Base-by-base conservation (phyloP, 179 eudicot genomes). In the Heliamphora pulchella region DNA sequence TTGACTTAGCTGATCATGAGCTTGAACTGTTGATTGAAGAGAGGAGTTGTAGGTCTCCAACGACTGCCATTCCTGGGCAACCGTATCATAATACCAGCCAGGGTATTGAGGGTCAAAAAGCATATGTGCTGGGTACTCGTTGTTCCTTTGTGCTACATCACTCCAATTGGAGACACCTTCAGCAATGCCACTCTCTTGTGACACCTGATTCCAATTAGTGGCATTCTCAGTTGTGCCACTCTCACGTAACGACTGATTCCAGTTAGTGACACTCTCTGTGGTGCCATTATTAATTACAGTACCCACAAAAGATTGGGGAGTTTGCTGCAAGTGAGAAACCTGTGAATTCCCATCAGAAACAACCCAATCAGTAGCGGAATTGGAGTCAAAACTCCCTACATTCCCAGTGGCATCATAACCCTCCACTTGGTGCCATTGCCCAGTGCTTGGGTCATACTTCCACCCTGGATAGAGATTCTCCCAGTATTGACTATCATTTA, bases 381-480 rank as follows among this genome's bases (percentile, higher is more conserved):
- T 78, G 14, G 80, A 20, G 75, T 75, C 81, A 68, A 71, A 53
- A 76, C 63, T 79, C 59, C 81, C 91, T 54, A 76, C 67, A 85
- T 82, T 86, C 4, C 74, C 64, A 18, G 81, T 62, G 65, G 86
- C 87, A 84, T 83, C 86, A 85, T 80, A 82, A 76, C 85, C 87
- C 83, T 92, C 91, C 70, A 90, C 80, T 83, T 91, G 94, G 88
- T 91, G 90, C 99, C 99, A 96, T 79, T 92, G 96, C 67, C 93
- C 98, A 74, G 97, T 85, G 78, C 77, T 83, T 5, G 89, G 74
- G 82, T 96, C 98, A 82, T 79, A 89, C 80, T 87, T 96, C 98
- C 99, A 96, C 55, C 99, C 99, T 11, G 99, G 98, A 85, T 96
- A 96, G 17, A 81, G 92, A 79, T 76, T 89, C 75, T 96, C 99